A percentile compares a stretch with the other conserved stretches of the same genome.
Evolutionary conservation across 371 early-diverging fungal species (phyloP).

Genomic region (Mortierella sp.): DNA sequence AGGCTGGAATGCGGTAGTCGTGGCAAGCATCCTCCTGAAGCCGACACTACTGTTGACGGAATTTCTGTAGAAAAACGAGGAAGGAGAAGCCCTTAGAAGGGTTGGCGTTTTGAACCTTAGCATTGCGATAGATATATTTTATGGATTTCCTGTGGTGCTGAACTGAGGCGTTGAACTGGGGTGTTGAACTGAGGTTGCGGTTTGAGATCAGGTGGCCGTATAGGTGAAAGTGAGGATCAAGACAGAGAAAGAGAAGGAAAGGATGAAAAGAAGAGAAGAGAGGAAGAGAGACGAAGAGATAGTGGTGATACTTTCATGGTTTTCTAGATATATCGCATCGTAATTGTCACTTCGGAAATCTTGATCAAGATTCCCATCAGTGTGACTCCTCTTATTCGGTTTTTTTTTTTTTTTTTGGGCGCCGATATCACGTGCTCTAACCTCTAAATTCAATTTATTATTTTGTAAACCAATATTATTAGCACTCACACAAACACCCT

Average conservation of each 20-base stretch:
- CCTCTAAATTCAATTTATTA: too few relatives aligned
- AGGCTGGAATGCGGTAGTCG: constrained; percentile 43
- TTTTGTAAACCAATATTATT: too few relatives aligned
- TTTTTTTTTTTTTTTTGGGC: too few relatives aligned
- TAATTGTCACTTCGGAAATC: background rate
- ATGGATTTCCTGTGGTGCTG: background rate
- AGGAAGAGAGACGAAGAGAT: background rate
- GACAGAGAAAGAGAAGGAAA: background rate
- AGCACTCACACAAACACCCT: too few relatives aligned
- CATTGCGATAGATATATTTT: constrained; percentile 4
- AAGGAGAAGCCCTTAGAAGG: constrained; percentile 11
- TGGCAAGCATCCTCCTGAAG: constrained; percentile 45
- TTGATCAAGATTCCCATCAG: background rate
- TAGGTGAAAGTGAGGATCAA: background rate
- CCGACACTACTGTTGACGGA: background rate
- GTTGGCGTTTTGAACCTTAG: constrained; percentile 18
- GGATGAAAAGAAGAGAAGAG: background rate
- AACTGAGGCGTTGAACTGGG: too few relatives aligned
- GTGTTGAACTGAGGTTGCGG: too few relatives aligned
- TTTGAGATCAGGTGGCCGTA: background rate
- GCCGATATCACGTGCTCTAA: too few relatives aligned
- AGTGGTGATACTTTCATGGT: background rate
- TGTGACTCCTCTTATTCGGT: background rate
- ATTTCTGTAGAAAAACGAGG: background rate
- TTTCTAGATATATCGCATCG: too few relatives aligned